Conservation (phyloP, 495 filamentous ascomycete species). For the Lindgomyces ingoldianus region DNA sequence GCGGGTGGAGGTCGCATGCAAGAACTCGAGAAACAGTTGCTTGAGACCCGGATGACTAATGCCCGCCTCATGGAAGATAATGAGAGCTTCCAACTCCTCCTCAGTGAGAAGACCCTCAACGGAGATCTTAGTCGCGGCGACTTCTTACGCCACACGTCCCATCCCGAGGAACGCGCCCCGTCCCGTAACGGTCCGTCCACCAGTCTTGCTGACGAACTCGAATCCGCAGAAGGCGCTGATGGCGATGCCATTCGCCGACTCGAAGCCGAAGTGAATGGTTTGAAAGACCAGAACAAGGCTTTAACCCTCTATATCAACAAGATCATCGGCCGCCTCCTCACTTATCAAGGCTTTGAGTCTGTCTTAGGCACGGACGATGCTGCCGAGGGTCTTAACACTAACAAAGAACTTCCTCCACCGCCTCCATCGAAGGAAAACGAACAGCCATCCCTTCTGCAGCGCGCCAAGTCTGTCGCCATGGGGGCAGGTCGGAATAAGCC, state of each 20-base stretch:
- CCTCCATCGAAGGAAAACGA: slow-evolving; percentile 60
- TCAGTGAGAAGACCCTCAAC: slow-evolving; percentile 89
- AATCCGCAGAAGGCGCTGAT: slow-evolving; percentile 47
- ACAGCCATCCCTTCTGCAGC: slow-evolving; percentile 65
- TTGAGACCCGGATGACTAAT: slow-evolving; percentile 91
- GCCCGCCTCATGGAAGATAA: slow-evolving; percentile 97
- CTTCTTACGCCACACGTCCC: slow-evolving; percentile 61
- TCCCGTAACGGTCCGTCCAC: slow-evolving; percentile 43
- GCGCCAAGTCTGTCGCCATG: slow-evolving; percentile 71
- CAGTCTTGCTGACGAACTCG: slow-evolving; percentile 89
- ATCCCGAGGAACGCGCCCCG: slow-evolving; percentile 34
- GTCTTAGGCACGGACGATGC: slow-evolving; percentile 77
- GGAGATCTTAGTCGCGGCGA: slow-evolving; percentile 88
- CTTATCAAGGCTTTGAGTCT: slow-evolving; percentile 90
- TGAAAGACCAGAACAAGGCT: slow-evolving; percentile 95
- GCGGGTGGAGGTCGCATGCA: slow-evolving; percentile 79
- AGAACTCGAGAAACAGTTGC: slow-evolving; percentile 81
- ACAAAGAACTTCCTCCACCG: slow-evolving; percentile 85
- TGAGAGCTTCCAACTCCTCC: slow-evolving; percentile 92
- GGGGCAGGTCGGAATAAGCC: slow-evolving; percentile 53
- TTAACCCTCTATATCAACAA: slow-evolving; percentile 96
- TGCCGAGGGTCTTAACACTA: slow-evolving; percentile 48
- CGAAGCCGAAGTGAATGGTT: slow-evolving; percentile 74
- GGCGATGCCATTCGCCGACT: slow-evolving; percentile 53
- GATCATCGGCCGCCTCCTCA: slow-evolving; percentile 90